Conservation (phyloP, 2,329 filamentous ascomycete genomes). For the Zasmidium cellare region DNA sequence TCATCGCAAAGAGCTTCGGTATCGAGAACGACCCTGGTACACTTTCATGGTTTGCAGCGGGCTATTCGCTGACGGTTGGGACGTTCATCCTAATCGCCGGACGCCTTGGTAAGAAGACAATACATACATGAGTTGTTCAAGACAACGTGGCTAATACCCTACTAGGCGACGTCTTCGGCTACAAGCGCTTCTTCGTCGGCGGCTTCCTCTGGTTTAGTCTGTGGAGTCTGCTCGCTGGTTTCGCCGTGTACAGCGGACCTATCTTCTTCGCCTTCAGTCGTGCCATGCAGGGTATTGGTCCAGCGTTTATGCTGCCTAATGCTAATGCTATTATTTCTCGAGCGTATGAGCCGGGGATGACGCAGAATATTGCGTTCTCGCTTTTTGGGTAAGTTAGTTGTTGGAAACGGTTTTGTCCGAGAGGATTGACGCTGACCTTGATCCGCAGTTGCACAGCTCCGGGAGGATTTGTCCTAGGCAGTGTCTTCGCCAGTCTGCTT, state of each 20-base stretch:
- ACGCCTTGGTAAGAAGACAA: no score
- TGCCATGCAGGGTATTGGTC: conserved; percentile 40
- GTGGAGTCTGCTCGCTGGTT: conserved; percentile 41
- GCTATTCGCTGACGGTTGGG: conserved; percentile 42
- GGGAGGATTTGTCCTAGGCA: conserved; percentile 33
- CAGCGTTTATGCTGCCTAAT: conserved; percentile 37
- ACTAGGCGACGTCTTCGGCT: conserved; percentile 44
- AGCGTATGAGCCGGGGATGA: conserved; percentile 32
- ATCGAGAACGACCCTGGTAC: conserved; percentile 39
- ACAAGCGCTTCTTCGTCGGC: conserved; percentile 40
- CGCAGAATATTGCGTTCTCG: conserved; percentile 38
- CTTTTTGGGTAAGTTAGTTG: conserved; percentile 38
- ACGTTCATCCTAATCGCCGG: conserved; percentile 46
- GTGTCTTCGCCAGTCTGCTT: conserved; percentile 32
- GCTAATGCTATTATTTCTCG: conserved; percentile 35
- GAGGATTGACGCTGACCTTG: no score
- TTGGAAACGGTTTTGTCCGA: no score
- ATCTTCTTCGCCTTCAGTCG: conserved; percentile 36
- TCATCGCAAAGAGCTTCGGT: conserved; percentile 34
- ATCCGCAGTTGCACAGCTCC: no score
- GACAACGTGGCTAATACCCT: no score
- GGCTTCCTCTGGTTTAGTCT: conserved; percentile 40
- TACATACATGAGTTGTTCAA: no score
- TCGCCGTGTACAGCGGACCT: conserved; percentile 37
- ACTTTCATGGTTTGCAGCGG: conserved; percentile 44